phyloP scores from a whole-genome alignment of 129 eudicot species.

The Flaveria robusta region DNA sequence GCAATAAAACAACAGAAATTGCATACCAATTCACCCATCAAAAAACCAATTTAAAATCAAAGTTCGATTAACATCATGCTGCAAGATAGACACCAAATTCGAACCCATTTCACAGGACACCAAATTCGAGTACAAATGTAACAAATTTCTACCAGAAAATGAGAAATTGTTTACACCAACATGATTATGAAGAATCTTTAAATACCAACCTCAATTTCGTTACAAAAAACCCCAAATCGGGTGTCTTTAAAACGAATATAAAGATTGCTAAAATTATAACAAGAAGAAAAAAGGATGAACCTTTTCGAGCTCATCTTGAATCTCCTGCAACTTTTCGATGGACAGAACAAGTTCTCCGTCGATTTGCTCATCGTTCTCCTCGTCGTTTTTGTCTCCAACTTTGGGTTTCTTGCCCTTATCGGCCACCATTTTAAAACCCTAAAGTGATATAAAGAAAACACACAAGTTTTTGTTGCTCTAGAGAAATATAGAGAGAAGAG shows the following conservation, averaged over 20 bases:
- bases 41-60: background rate
- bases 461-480: too few species aligned
- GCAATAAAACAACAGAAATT: slow-evolving; percentile 9
- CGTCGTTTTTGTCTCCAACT: slow-evolving; percentile 45
- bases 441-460: background rate
- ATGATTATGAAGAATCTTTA: background rate
- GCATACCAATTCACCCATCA: background rate
- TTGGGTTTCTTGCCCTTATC: slow-evolving; percentile 79
- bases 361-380: slow-evolving; percentile 46
- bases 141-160: background rate
- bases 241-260: background rate
- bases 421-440: slow-evolving; percentile 54
- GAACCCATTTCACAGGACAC: too few species aligned
- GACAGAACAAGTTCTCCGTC: slow-evolving; percentile 57
- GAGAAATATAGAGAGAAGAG: background rate
- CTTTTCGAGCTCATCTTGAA: slow-evolving; percentile 83
- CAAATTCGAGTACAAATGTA: too few species aligned
- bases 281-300: slow-evolving; percentile 24
- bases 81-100: too few species aligned
- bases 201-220: background rate
- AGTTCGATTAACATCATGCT: background rate
- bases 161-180: background rate
- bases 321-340: slow-evolving; percentile 75
- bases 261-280: background rate
- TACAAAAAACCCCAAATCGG: background rate